These are phyloP conservation scores for Aureobasidium subglaciale DNA, from an alignment of 2,329 filamentous ascomycete species.

Conservation along the genomic window DNA sequence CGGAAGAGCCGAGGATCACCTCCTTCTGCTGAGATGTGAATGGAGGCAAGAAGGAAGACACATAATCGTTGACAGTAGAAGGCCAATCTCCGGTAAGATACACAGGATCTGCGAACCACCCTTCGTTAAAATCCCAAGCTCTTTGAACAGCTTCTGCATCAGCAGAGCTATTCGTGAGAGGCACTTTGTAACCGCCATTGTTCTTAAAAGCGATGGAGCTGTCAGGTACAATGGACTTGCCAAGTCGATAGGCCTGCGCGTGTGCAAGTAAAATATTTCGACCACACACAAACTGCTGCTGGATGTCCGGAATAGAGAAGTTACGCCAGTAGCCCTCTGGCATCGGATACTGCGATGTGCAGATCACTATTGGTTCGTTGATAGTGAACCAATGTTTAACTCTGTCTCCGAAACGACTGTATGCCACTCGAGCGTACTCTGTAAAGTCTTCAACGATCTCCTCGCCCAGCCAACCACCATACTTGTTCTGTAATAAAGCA, in stretches of 20 bases:
- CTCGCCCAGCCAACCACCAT: constrained; percentile 34
- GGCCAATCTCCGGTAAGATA: constrained; percentile 40
- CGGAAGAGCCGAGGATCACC: constrained; percentile 26
- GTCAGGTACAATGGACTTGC: constrained; percentile 24
- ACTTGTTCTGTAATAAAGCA: constrained; percentile 29
- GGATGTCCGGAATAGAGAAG: constrained; percentile 24
- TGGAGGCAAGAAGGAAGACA: constrained; percentile 26
- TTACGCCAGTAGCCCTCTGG: constrained; percentile 16
- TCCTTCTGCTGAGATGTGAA: constrained; percentile 29
- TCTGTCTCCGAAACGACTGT: constrained; percentile 32
- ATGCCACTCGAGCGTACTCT: constrained; percentile 35
- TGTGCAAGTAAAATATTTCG: constrained; percentile 33
- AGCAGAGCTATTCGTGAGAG: constrained; percentile 27
- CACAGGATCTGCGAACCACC: constrained; percentile 37
- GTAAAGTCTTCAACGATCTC: constrained; percentile 35
- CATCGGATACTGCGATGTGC: constrained; percentile 8
- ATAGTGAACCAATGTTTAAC: constrained; percentile 36
- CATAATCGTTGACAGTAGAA: constrained; percentile 29
- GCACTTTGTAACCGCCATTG: constrained; percentile 31
- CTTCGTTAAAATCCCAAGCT: constrained; percentile 25
- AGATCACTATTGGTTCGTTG: constrained; percentile 32
- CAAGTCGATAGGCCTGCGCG: constrained; percentile 36
- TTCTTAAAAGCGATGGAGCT: constrained; percentile 36
- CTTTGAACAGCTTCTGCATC: constrained; percentile 27
- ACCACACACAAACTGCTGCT: constrained; percentile 28